Base-by-base conservation (phyloP, 1,284 basidiomycete species). In the Trametes polyzona region DNA sequence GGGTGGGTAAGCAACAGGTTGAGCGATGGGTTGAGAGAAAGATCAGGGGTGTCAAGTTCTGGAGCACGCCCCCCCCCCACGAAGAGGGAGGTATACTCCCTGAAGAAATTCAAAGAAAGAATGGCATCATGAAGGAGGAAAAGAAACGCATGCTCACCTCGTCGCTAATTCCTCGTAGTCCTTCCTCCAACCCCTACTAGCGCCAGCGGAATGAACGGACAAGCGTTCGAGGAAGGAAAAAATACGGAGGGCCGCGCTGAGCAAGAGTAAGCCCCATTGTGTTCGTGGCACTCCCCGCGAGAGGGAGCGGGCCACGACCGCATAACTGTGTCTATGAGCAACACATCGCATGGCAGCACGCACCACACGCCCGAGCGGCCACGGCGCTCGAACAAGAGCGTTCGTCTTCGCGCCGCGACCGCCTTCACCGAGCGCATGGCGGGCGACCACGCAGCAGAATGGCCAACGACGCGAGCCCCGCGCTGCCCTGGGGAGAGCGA, bases 221-320 rank as follows among this genome's bases (percentile, higher is more conserved):
- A 43, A 37, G 55, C 66, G 80, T 78, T 79, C 81, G 55, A 63
- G 61, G 43, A 47, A 48, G 66, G 71, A 76, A 80, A 81, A 84
- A 84, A 82, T 80, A 72, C 69, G 48, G 24, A 59, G 65, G 55
- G 32, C 61, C 54, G 67, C 79, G 83, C 80, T 83, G 82, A 77
- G 76, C 73, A 82, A 88, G 87, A 91, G 87, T 91, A 86, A 92
- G 89, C 89, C 89, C 90, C 89, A 90, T 92, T 91, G 82, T 79
- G 89, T 90, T 90, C 78, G 82, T 73, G 78, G 80, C 73, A 41
- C 47, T n/a, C 63, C 29, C 27, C 33, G 19, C 58, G 63, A 14
- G n/a, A n/a, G n/a, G 24, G 14, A 42, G 16, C 56, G 61, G 60
- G 73, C 76, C 77, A 64, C 86, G 86, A 90, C 86, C 89, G 88